These are phyloP conservation scores for Psilocybe mexicana DNA, from an alignment of 1,284 basidiomycete genomes.

Conservation along the genomic window DNA sequence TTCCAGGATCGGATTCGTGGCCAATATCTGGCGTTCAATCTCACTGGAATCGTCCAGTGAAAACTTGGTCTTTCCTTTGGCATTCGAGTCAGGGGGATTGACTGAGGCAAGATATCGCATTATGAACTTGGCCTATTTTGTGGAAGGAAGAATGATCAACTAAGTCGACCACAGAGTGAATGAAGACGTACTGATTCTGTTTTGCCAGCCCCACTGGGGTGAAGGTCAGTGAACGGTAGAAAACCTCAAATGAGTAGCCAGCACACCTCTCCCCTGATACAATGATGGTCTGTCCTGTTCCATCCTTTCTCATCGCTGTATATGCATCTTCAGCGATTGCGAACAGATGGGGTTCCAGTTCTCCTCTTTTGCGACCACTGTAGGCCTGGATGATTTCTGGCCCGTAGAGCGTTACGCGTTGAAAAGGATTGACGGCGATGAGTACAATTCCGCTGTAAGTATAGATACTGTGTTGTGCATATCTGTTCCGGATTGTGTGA, in stretches of 20 bases:
- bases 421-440: slow-evolving; percentile 98
- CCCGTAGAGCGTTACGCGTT: slow-evolving; percentile 90
- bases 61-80: slow-evolving; percentile 68
- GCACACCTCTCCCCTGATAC: slow-evolving; percentile 95
- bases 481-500: slow-evolving; percentile 96
- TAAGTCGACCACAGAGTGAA: background rate
- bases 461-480: slow-evolving; percentile 96
- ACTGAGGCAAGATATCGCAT: slow-evolving; percentile 99
- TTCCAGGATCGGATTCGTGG: slow-evolving; percentile 98
- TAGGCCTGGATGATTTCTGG: slow-evolving; percentile 98
- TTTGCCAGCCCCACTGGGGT: slow-evolving; percentile 91
- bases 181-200: slow-evolving; percentile 82
- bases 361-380: slow-evolving; percentile 88
- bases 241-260: slow-evolving; percentile 12
- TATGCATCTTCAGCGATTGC: slow-evolving; percentile 99
- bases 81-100: slow-evolving; percentile 75
- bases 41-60: slow-evolving; percentile 86
- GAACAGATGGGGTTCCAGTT: slow-evolving; percentile 97
- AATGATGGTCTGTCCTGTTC: slow-evolving; percentile 97
- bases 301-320: slow-evolving; percentile 95
- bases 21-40: slow-evolving; percentile 95
- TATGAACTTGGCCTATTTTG: slow-evolving; percentile 91
- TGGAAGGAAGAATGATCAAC: background rate
- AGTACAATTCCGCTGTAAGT: slow-evolving; percentile 98
- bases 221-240: slow-evolving; percentile 22